Evolutionary conservation across 2,329 filamentous ascomycete genomes (phyloP), one percentile per base, ranked within the genome.

Genomic region (Allantophomopsis lycopodina): DNA sequence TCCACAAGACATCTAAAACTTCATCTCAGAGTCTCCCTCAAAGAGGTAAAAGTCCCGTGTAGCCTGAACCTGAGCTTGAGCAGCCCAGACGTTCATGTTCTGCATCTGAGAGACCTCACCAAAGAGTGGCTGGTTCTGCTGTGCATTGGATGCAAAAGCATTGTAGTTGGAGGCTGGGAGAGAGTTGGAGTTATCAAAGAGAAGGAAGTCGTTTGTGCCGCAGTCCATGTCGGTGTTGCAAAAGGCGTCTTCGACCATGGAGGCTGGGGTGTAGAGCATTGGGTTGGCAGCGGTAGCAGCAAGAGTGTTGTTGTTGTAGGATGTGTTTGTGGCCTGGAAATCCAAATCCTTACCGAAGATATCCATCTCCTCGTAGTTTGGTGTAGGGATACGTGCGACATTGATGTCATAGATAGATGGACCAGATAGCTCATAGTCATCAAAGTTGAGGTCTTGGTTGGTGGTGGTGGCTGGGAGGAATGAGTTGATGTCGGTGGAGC

Each of bases 181-280:
- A 3, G 23, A 28, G 23, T 28, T 28, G 23, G 23, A 28, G 23
- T 10, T 28, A 10, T 28, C 23, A 35, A 53, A 56, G 32, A 56
- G 52, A 35, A 50, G 50, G 39, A 56, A 56, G 33, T 56, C 52
- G 11, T 32, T 36, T 11, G 23, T 23, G 16, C 16, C 32, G 33
- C 44, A 43, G 20, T 40, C 43, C 12, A 46, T 32, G 28, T 51
- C 41, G 35, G 14, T 28, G 14, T 47, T 41, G 16, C 50, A 48
- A 34, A 53, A 55, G 3, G 50, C 52, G 40, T 85, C 79, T 44
- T 86, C 80, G 18, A 76, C 65, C 43, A 76, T 57, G 0, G 77
- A 78, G 33, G 68, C 68, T 36, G 81, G 76, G 8, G 80, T 81
- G 58, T 69, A 81, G 23, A 85, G 68, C 62, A 83, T 82, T 2